Evolutionary conservation across 768 basidiomycete species (phyloP), one percentile per base, ranked within the genome.

Genomic region (Zangia roseola): DNA sequence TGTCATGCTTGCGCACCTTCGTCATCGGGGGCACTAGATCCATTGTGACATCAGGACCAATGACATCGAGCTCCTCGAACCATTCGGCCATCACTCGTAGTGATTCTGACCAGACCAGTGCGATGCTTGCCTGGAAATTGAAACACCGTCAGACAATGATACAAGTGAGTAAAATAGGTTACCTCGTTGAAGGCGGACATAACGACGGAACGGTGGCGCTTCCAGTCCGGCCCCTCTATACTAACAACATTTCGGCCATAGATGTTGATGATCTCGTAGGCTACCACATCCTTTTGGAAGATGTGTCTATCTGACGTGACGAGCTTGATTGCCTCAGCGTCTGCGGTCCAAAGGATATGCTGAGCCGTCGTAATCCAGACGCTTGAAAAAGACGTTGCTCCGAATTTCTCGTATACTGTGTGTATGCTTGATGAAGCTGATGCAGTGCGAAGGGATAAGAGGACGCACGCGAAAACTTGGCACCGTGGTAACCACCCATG

Each of bases 131-230:
- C 77, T 79, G 45, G 23, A 2, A 23, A 16, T 79, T 46, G 23
- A 2, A 23, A 16, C 1, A 34, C 9, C 2, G 21, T 23, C 52
- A 23, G 43, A 38, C 16, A 30, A 47, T 6, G 8, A 23, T 1
- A 24, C 0, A 21, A 12, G 21, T 40, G 17, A 13, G 79, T 77
- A 10, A 74, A 71, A 74, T 78, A 19, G 75, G 60, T 40, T 45
- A 66, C 78, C 62, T 80, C 79, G 41, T 71, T 77, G 59, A 80
- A 80, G 0, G 79, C 78, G 9, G 75, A 71, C 45, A 74, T 78
- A 19, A 75, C 64, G 1, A 76, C 65, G 8, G 56, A 61, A 36
- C 76, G 68, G 52, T 79, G 77, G 3, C 75, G 66, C 45, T 74
- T 73, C 77, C 78, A 80, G n/a, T 74, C 70, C 0, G 69, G 43